These are phyloP conservation scores for Elsinoe perseae DNA, from an alignment of 2,329 filamentous ascomycete species.

Conservation along the genomic window DNA sequence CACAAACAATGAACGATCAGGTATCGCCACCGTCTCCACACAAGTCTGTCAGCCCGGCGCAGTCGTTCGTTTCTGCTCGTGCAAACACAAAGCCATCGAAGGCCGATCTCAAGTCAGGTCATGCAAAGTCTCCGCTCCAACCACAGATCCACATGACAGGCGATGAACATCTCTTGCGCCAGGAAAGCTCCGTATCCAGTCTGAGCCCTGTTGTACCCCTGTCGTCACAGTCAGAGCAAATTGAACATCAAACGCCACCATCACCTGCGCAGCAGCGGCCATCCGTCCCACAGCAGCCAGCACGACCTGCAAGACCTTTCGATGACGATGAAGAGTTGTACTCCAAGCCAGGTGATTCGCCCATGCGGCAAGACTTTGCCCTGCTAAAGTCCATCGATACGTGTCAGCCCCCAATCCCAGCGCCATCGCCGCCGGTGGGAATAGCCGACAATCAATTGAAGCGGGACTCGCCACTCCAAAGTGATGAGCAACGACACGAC, in stretches of 20 bases:
- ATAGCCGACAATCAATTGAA: neutral
- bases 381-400: neutral
- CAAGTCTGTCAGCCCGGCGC: constrained; percentile 8
- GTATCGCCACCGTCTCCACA: neutral
- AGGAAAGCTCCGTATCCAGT: constrained; percentile 2
- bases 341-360: neutral
- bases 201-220: neutral
- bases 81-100: neutral
- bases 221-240: neutral
- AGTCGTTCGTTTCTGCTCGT: constrained; percentile 7
- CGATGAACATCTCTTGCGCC: neutral
- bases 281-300: neutral
- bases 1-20: neutral
- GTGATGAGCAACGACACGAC: neutral
- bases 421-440: neutral
- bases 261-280: neutral
- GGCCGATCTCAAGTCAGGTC: neutral
- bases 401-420: neutral
- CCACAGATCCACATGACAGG: neutral
- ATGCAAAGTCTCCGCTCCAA: neutral
- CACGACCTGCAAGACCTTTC: constrained; percentile 3
- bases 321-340: constrained; percentile 13
- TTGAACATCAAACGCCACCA: neutral
- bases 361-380: constrained; percentile 11
- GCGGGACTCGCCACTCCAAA: neutral